Conservation (phyloP, 805 yeast species). For the Zygoascus tannicola region DNA sequence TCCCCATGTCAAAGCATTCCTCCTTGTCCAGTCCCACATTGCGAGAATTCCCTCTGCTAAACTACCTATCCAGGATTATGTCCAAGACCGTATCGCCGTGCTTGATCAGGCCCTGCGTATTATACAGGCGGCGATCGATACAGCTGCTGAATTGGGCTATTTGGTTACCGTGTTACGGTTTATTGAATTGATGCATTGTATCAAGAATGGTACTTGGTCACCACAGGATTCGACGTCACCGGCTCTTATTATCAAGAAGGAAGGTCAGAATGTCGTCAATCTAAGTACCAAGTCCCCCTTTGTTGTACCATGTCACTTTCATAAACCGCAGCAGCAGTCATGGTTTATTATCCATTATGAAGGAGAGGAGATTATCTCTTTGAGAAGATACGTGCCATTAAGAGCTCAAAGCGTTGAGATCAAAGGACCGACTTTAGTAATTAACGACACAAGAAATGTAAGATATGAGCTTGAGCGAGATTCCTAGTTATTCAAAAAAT, state of each 20-base stretch:
- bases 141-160: conserved; percentile 75
- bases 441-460: conserved; percentile 19
- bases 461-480: conserved; percentile 8
- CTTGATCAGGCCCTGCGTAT: conserved; percentile 92
- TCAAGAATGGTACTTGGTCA: conserved; percentile 81
- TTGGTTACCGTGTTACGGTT: conserved; percentile 51
- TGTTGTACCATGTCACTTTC: conserved; percentile 55
- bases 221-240: conserved; percentile 32
- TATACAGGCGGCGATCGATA: conserved; percentile 85
- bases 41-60: conserved; percentile 42
- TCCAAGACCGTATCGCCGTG: conserved; percentile 88
- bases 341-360: conserved; percentile 64
- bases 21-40: conserved; percentile 66
- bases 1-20: conserved; percentile 72
- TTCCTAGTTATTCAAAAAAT: no score
- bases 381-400: conserved; percentile 1
- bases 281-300: conserved; percentile 48
- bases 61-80: conserved; percentile 88
- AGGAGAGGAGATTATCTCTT: conserved; percentile 26
- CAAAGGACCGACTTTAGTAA: conserved; percentile 1
- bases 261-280: conserved; percentile 45
- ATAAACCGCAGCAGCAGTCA: conserved; percentile 84
- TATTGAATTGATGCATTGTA: conserved; percentile 67
- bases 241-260: conserved; percentile 25
- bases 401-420: not conserved